Conservation (phyloP, 2,329 filamentous ascomycete genomes). For the Exophiala spinifera region DNA sequence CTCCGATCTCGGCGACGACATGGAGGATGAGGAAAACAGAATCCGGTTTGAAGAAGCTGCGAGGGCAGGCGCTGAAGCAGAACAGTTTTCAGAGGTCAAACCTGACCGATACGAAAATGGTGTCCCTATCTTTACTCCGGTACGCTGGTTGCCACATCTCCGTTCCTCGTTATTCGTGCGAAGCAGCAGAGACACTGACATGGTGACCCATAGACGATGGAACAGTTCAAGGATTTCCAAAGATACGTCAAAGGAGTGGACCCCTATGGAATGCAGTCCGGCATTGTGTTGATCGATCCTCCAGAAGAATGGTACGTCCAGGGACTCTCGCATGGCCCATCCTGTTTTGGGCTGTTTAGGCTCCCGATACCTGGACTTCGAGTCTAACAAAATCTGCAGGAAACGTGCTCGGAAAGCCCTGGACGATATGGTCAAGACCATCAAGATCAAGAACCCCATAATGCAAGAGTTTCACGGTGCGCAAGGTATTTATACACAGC, state of each 20-base stretch:
- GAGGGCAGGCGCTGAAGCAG: slow-evolving; percentile 42
- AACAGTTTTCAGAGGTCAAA: slow-evolving; percentile 72
- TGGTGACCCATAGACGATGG: slow-evolving; percentile 62
- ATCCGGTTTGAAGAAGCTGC: slow-evolving; percentile 30
- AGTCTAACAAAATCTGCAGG: slow-evolving; percentile 7
- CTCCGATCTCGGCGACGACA: slow-evolving; percentile 28
- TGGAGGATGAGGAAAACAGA: slow-evolving; percentile 28
- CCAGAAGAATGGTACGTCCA: slow-evolving; percentile 80
- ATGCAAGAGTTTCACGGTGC: slow-evolving; percentile 97
- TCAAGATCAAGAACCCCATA: slow-evolving; percentile 93
- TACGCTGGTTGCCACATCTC: slow-evolving; percentile 38
- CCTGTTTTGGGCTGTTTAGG: too few species aligned
- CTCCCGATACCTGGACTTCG: neutral
- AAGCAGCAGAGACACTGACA: slow-evolving; percentile 7
- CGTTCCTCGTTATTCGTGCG: neutral
- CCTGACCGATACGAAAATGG: slow-evolving; percentile 85
- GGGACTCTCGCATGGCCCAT: too few species aligned
- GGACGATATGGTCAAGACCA: slow-evolving; percentile 82
- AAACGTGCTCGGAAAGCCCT: slow-evolving; percentile 48
- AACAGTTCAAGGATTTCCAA: slow-evolving; percentile 72
- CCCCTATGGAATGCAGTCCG: slow-evolving; percentile 93
- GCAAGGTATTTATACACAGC: slow-evolving; percentile 91
- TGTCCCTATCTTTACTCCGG: slow-evolving; percentile 88
- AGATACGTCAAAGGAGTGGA: slow-evolving; percentile 88
- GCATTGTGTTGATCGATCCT: slow-evolving; percentile 93